These are phyloP conservation scores for Rhodomyrtus tomentosa DNA, from an alignment of 345 rosid species.

Conservation along the genomic window DNA sequence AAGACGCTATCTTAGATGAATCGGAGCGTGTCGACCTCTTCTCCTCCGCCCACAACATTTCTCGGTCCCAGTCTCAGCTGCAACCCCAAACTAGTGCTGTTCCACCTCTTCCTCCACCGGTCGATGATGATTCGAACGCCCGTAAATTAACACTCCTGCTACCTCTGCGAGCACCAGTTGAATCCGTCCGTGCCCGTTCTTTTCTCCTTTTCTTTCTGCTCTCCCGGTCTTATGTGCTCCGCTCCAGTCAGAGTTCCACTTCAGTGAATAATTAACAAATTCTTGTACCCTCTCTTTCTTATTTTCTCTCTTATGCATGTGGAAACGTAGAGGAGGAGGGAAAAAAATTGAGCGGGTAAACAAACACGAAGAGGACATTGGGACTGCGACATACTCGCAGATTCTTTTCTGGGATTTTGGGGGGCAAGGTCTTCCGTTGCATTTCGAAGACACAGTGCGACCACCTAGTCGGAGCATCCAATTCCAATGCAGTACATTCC, in stretches of 20 bases:
- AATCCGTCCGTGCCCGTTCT: background rate
- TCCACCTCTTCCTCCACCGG: background rate
- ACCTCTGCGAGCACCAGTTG: background rate
- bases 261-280: background rate
- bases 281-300: background rate
- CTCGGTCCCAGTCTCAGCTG: background rate
- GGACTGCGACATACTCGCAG: background rate
- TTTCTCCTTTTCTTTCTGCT: background rate
- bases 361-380: background rate
- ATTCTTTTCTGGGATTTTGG: background rate
- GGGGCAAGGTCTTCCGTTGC: background rate
- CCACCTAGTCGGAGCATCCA: background rate
- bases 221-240: background rate
- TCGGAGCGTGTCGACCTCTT: constrained; percentile 35
- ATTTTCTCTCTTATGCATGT: background rate
- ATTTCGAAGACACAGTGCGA: background rate
- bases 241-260: background rate
- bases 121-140: background rate
- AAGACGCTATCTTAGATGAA: background rate
- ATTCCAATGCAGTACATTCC: background rate
- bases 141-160: background rate
- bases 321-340: background rate
- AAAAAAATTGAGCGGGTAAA: background rate
- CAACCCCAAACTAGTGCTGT: background rate
- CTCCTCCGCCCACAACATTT: constrained; percentile 17